Evolutionary conservation across 352 stramenopile genomes (phyloP), one percentile per base, ranked within the genome.

Genomic region (Globisporangium acanthophoron): DNA sequence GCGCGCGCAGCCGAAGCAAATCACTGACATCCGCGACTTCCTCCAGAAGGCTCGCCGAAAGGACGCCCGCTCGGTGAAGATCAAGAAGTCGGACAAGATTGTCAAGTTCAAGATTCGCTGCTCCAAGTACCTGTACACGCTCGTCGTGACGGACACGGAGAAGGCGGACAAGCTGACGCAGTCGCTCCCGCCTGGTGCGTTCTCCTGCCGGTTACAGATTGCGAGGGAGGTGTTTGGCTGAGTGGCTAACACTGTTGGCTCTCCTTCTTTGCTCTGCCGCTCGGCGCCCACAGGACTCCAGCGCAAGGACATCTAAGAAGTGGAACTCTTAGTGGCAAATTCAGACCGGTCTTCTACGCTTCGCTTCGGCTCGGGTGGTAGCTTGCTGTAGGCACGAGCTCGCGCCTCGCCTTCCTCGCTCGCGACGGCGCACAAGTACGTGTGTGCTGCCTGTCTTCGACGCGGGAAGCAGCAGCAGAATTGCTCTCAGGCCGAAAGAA

Each of bases 51-150:
- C 96, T 59, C 93, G 96, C 73, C 80, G 96, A 87, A 96, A 97
- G 80, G 93, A 98, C 89, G 97, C 97, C 68, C 97, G 97, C 69
- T 97, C 97, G 64, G 97, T 99, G 49, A 99, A 99, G 85, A 99
- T 99, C 76, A 98, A 98, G 82, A 99, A 99, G 93, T 90, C 88
- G 65, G 81, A 89, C 67, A 79, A 92, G 75, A 88, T 98, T 59
- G 97, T 97, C 76, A 99, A 99, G 91, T 99, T 99, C 90, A 99
- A 99, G 91, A 99, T 99, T 77, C 94, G 97, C 71, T 99, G 97
- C 96, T 98, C 89, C 70, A 96, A 95, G 78, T 98, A 98, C 78
- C 86, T 99, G 69, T 99, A 99, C 88, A 99, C 97, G 58, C 84
- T 99, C 35, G 96, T 95, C 62, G 96, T 99, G 56, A 96, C 88